Base-by-base conservation (phyloP, 2,329 filamentous ascomycete genomes). In the Aureobasidium leucospermi region DNA sequence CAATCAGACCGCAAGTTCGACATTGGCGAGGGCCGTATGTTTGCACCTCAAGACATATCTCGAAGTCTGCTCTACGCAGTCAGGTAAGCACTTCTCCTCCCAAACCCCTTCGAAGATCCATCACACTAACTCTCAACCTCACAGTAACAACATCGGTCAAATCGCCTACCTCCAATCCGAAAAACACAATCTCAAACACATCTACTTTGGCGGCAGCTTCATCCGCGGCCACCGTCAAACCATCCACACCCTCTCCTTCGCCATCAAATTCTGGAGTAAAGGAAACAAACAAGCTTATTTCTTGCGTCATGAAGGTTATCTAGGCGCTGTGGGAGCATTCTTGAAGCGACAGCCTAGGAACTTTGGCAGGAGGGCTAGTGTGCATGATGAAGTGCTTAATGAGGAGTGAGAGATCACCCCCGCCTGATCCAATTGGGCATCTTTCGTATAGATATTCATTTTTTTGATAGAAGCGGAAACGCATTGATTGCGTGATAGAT, bases 81-180 rank as follows among this genome's bases (percentile, higher is more conserved):
- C 32, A 85, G 82, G 80, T 83, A 69, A 56, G 70, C 63, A n/a
- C 10, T 43, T 10, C 9, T 10, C 31, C 31, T 16, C n/a, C n/a
- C 32, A 29, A n/a, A 7, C 32, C 28, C 15, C 8, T 16, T 13
- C 13, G 34, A 7, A 23, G n/a, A 48, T 38, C 8, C 46, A 28
- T 1, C 3, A 53, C 32, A 47, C 71, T 74, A 63, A 76, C 63
- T 3, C 32, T 28, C 6, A 32, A 16, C 34, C 66, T 13, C 6
- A 46, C 32, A 93, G 88, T 72, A 97, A 97, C 78, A 97, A 97
- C 75, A 96, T 97, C 64, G 94, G 94, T 15, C 94, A 99, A 76
- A 96, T 99, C 67, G 91, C 94, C 45, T 96, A 94, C 73, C 80
- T 99, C n/a, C 94, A 97, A 71, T 94, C 90, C 6, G 92, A 96